These are phyloP conservation scores for Acorus calamus DNA, from an alignment of 106 monocot genomes.

Conservation along the genomic window DNA sequence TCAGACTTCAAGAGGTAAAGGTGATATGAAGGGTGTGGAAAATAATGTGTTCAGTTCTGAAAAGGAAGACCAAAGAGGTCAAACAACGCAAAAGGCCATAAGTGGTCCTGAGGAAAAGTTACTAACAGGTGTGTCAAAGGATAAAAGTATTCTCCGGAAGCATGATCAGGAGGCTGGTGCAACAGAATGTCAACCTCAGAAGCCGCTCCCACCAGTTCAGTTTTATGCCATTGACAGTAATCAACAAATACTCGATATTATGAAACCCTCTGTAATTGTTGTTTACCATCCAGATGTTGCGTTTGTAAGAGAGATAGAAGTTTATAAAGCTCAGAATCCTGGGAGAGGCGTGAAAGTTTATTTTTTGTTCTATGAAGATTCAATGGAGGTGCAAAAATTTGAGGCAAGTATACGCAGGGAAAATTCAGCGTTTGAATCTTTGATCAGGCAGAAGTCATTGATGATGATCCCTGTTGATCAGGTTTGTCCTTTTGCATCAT, in stretches of 20 bases:
- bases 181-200: conserved; percentile 16
- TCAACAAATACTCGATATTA: conserved; percentile 46
- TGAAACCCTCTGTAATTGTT: conserved; percentile 77
- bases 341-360: conserved; percentile 69
- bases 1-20: conserved; percentile 14
- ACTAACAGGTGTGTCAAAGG: conserved; percentile 1
- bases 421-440: conserved; percentile 90
- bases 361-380: conserved; percentile 95
- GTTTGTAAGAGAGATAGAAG: conserved; percentile 94
- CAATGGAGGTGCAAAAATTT: conserved; percentile 89
- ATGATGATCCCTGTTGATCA: conserved; percentile 97
- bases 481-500: conserved; percentile 23
- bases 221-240: conserved; percentile 88
- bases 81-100: conserved; percentile 9
- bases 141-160: conserved; percentile 16
- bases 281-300: conserved; percentile 91
- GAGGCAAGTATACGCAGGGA: conserved; percentile 86
- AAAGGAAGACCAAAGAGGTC: conserved; percentile 2
- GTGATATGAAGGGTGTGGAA: conserved; percentile 6
- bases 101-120: conserved; percentile 2
- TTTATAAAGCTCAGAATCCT: conserved; percentile 91
- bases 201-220: conserved; percentile 72
- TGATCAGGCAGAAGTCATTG: conserved; percentile 95
- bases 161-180: conserved; percentile 10
- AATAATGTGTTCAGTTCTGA: conserved; percentile 7